Conservation (phyloP, 306 rosid species). For the Luffa acutangula region DNA sequence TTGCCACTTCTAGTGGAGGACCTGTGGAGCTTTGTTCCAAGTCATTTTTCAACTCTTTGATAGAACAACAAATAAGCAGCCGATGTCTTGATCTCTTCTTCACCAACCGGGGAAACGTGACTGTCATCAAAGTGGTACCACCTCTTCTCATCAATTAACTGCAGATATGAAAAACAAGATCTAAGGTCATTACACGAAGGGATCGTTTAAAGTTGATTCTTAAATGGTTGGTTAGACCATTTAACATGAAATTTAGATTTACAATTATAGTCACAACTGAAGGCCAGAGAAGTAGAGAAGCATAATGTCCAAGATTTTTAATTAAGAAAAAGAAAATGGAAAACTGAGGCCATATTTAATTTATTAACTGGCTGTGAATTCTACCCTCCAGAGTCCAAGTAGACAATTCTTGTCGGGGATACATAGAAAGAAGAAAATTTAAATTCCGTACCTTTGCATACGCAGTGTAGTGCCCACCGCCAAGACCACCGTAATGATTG, state of each 20-base stretch:
- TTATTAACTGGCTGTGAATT: not conserved
- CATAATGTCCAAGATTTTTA: not conserved
- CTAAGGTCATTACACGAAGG: not conserved
- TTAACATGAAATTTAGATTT: not conserved
- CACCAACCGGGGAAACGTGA: slow-evolving; percentile 56
- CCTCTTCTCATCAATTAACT: slow-evolving; percentile 81
- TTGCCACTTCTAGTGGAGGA: not conserved
- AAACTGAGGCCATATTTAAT: not conserved
- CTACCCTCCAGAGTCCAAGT: not conserved
- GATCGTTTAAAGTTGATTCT: not conserved
- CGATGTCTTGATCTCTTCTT: slow-evolving; percentile 70
- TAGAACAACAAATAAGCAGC: slow-evolving; percentile 92
- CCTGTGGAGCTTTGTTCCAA: not conserved
- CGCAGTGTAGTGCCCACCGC: slow-evolving; percentile 98
- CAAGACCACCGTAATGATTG: slow-evolving; percentile 97
- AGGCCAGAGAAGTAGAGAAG: not conserved
- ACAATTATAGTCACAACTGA: not conserved
- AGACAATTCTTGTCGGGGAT: not conserved
- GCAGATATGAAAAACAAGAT: slow-evolving; percentile 17
- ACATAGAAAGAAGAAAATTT: not conserved
- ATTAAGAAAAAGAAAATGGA: not conserved
- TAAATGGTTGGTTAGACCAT: not conserved
- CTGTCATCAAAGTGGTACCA: slow-evolving; percentile 98
- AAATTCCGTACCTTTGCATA: slow-evolving; percentile 58
- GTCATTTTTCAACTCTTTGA: slow-evolving; percentile 45